Conservation (phyloP, 192 early-diverging fungal genomes). For the Chytriomyces sp. region DNA sequence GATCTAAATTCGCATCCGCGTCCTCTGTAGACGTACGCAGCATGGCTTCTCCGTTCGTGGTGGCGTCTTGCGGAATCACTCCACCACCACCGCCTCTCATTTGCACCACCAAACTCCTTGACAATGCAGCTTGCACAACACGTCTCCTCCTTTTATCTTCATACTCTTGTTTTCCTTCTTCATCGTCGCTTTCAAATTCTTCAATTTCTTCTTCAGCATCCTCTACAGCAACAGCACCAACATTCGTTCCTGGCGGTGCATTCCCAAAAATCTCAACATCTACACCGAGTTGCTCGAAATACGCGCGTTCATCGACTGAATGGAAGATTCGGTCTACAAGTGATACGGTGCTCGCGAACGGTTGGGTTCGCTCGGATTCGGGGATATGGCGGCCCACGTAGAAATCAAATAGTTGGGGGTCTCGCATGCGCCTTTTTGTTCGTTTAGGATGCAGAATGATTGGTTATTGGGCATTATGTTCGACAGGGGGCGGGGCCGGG, state of each 20-base stretch:
- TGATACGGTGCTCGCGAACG: not conserved
- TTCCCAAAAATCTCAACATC: not conserved
- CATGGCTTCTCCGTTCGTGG: no score
- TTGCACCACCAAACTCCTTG: not conserved
- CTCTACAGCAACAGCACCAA: not conserved
- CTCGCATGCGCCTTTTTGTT: not conserved
- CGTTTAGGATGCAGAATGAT: no score
- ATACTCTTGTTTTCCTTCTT: conserved; percentile 12
- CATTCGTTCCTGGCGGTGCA: not conserved
- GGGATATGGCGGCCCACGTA: conserved; percentile 24
- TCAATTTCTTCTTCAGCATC: not conserved
- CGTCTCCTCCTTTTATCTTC: not conserved
- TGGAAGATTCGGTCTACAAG: conserved; percentile 32
- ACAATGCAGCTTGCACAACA: conserved; percentile 2
- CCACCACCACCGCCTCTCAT: not conserved
- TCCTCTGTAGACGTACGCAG: no score
- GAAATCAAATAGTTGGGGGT: conserved; percentile 17
- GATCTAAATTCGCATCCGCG: not conserved
- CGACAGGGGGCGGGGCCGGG: not conserved
- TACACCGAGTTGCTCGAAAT: not conserved
- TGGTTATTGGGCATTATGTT: no score
- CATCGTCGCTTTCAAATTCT: conserved; percentile 27
- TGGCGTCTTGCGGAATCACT: not conserved
- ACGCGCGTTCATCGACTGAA: conserved; percentile 26
- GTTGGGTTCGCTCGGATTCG: not conserved